Conservation (phyloP, 2,329 filamentous ascomycete species). For the Fusarium zealandicum region DNA sequence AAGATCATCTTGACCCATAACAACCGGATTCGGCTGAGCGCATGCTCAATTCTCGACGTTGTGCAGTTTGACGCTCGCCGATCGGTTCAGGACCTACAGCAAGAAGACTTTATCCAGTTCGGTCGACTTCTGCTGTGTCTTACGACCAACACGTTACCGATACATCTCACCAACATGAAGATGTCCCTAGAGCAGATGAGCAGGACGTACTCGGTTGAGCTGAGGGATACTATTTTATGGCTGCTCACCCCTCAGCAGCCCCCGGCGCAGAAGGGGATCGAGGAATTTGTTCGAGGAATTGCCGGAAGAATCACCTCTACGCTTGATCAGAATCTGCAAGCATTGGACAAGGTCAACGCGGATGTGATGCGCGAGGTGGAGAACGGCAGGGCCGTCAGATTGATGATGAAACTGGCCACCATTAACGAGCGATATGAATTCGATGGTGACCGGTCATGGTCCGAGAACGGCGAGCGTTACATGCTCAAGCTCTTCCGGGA, state of each 20-base stretch:
- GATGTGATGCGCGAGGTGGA: conserved; percentile 84
- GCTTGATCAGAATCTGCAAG: conserved; percentile 81
- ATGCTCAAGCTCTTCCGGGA: conserved; percentile 94
- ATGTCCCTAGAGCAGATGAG: conserved; percentile 79
- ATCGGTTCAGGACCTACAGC: conserved; percentile 77
- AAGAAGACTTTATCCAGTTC: conserved; percentile 85
- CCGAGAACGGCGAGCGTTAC: conserved; percentile 91
- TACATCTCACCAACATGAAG: conserved; percentile 66
- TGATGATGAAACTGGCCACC: conserved; percentile 81
- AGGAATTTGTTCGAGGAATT: conserved; percentile 80
- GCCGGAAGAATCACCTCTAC: conserved; percentile 76
- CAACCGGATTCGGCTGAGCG: conserved; percentile 86
- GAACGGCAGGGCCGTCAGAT: conserved; percentile 83
- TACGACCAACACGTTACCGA: conserved; percentile 70
- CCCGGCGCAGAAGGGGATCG: conserved; percentile 71
- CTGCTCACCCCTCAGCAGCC: conserved; percentile 72
- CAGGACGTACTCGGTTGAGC: conserved; percentile 76
- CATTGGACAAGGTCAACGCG: conserved; percentile 75
- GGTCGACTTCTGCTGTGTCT: conserved; percentile 85
- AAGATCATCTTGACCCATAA: conserved; percentile 92
- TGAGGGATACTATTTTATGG: conserved; percentile 84
- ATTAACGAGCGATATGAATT: conserved; percentile 91
- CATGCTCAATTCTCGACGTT: conserved; percentile 89
- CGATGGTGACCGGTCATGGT: conserved; percentile 80
- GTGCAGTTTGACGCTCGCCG: conserved; percentile 78